Evolutionary conservation across 495 filamentous ascomycete species (phyloP).

Genomic region (Penicillium soppii): DNA sequence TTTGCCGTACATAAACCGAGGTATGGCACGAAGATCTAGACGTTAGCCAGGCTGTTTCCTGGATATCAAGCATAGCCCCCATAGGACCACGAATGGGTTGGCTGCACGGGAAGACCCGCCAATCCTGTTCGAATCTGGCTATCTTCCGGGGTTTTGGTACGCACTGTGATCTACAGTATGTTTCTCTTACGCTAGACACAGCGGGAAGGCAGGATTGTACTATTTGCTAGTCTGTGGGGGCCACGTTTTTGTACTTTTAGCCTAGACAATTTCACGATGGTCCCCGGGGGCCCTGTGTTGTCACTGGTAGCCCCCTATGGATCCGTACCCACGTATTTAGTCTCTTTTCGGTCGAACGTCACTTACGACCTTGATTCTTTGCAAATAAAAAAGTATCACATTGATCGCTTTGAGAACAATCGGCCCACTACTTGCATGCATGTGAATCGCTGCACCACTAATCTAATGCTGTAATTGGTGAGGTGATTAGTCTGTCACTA

Average conservation of each 20-base stretch:
- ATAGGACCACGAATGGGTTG: neutral
- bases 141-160: neutral
- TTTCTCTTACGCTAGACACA: too few species aligned
- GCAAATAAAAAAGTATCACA: neutral
- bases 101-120: conserved; percentile 1
- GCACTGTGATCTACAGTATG: neutral
- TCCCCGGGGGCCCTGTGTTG: neutral
- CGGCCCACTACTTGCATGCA: too few species aligned
- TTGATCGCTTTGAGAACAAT: too few species aligned
- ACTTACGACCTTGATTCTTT: neutral
- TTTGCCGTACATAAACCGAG: neutral
- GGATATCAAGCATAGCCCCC: neutral
- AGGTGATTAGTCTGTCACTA: too few species aligned
- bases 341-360: neutral
- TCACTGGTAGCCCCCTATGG: neutral
- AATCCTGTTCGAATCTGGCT: neutral
- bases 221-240: neutral
- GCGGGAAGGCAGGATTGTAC: too few species aligned
- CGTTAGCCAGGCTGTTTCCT: neutral
- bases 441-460: too few species aligned
- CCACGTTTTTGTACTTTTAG: neutral
- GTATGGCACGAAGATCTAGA: neutral
- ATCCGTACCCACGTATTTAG: neutral
- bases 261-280: neutral
- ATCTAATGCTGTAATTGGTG: too few species aligned